Percentiles rank a stretch among this genome's conserved stretches.
These are phyloP conservation scores for Amanita pseudoporphyria DNA, from an alignment of 768 basidiomycete species.

Conservation along the genomic window DNA sequence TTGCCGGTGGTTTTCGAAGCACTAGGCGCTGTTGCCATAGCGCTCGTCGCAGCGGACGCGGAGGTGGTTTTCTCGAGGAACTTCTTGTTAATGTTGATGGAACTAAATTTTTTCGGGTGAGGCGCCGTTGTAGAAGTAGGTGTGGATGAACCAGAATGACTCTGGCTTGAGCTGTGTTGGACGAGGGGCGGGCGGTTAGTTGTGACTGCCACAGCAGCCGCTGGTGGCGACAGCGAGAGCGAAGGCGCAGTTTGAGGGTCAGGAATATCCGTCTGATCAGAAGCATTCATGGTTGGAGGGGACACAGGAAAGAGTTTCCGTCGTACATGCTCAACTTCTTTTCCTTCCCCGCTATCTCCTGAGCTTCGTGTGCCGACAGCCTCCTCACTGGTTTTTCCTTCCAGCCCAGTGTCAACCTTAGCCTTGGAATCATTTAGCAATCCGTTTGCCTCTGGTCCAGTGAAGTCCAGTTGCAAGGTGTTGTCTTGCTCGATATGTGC, in stretches of 20 bases:
- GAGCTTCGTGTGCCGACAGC: constrained; percentile 11
- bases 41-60: constrained; percentile 27
- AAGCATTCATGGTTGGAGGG: constrained; percentile 10
- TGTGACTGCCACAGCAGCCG: constrained; percentile 16
- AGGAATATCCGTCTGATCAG: constrained; percentile 6
- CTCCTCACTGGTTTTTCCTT: constrained; percentile 15
- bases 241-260: neutral
- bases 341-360: constrained; percentile 8
- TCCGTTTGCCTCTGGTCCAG: constrained; percentile 27
- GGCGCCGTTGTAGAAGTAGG: constrained; percentile 20
- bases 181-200: constrained; percentile 35
- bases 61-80: constrained; percentile 86
- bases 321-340: constrained; percentile 11
- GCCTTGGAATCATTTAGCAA: constrained; percentile 11
- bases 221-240: constrained; percentile 11
- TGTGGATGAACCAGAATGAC: constrained; percentile 23
- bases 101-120: constrained; percentile 78
- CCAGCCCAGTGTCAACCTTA: constrained; percentile 16
- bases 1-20: constrained; percentile 40
- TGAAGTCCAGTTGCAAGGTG: constrained; percentile 35
- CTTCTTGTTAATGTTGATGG: constrained; percentile 93
- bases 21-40: constrained; percentile 33
- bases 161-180: constrained; percentile 30
- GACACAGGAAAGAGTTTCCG: constrained; percentile 9
- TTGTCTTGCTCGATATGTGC: constrained; percentile 49